A percentile compares a stretch with the other conserved stretches of the same genome.
phyloP scores from a whole-genome alignment of 176 grass and related monocot species.

The Oryza brachyantha region DNA sequence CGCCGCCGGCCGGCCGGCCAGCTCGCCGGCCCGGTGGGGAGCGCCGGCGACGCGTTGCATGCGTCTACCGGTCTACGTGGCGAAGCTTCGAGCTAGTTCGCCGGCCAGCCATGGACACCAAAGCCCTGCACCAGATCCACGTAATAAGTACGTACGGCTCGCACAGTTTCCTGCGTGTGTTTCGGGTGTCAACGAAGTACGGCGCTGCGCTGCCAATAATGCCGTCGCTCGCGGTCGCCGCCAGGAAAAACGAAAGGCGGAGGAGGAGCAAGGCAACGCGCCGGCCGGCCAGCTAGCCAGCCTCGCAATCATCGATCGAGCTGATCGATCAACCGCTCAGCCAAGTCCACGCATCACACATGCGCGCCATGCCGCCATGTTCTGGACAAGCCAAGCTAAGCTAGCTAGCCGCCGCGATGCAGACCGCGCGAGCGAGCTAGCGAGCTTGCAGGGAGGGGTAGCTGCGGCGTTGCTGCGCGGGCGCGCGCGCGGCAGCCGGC shows the following conservation, averaged over 20 bases:
- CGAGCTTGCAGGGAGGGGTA: too few relatives aligned
- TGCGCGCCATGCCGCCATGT: neutral
- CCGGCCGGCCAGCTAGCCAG: neutral
- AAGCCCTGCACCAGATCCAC: neutral
- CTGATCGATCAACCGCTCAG: neutral
- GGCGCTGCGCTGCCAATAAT: neutral
- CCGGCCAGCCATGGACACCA: neutral
- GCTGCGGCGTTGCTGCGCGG: neutral
- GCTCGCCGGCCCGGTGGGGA: too few relatives aligned
- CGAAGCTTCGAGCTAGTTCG: neutral
- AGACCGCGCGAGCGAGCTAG: too few relatives aligned
- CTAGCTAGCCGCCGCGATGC: too few relatives aligned
- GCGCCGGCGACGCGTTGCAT: too few relatives aligned
- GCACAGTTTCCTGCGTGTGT: neutral
- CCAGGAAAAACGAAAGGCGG: neutral
- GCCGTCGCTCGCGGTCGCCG: neutral
- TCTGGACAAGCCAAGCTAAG: neutral
- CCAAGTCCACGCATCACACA: slow-evolving; percentile 18
- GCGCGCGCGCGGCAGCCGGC: neutral
- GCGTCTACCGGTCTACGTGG: neutral
- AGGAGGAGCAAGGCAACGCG: neutral
- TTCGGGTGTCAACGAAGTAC: neutral
- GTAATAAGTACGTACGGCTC: neutral
- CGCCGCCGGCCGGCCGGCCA: neutral
- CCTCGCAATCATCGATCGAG: neutral